Conservation (phyloP, 2,329 filamentous ascomycete genomes). For the Diplodia seriata region DNA sequence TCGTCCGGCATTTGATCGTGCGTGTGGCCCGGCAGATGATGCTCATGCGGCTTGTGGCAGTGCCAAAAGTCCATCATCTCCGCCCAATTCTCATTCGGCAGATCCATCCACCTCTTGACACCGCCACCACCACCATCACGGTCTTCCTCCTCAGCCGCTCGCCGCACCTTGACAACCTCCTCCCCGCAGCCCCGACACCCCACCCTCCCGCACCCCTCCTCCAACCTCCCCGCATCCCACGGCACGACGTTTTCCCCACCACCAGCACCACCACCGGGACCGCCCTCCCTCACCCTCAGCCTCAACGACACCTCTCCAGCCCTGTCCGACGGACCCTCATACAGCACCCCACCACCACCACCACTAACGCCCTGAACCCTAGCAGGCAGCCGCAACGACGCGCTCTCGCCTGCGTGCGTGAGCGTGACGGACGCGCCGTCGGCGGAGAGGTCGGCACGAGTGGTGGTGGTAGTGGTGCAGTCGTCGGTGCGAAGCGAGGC, state of each 20-base stretch:
- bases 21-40: constrained; percentile 60
- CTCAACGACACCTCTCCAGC: constrained; percentile 61
- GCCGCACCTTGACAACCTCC: constrained; percentile 36
- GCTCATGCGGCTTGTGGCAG: constrained; percentile 85
- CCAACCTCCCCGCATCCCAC: constrained; percentile 52
- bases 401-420: constrained; percentile 54
- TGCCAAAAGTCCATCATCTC: constrained; percentile 99
- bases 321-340: too few relatives aligned
- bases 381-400: constrained; percentile 56
- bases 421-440: constrained; percentile 54
- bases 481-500: constrained; percentile 56
- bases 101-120: constrained; percentile 77
- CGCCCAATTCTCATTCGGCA: constrained; percentile 97
- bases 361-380: constrained; percentile 38
- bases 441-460: constrained; percentile 53
- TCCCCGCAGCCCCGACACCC: constrained; percentile 40
- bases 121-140: neutral
- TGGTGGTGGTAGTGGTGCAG: constrained; percentile 44
- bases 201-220: constrained; percentile 37
- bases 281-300: constrained; percentile 57
- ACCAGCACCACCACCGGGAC: constrained; percentile 37
- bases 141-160: constrained; percentile 33
- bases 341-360: too few relatives aligned
- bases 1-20: constrained; percentile 41
- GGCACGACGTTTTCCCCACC: constrained; percentile 50